These are phyloP conservation scores for Fusarium sp. DNA, from an alignment of 2,329 filamentous ascomycete species.

Conservation along the genomic window DNA sequence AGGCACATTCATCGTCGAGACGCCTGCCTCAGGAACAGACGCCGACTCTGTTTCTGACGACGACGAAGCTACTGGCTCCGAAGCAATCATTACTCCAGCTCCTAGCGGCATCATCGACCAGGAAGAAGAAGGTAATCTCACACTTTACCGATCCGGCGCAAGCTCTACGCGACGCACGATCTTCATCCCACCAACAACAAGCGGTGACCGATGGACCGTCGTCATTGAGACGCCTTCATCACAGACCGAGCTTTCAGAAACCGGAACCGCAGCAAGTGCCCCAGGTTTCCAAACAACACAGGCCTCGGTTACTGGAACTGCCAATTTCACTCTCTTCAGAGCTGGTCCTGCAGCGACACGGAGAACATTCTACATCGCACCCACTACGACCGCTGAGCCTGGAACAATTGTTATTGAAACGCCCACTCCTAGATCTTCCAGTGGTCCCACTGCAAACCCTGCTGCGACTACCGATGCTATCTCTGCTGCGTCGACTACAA, in stretches of 20 bases:
- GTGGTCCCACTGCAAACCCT: not conserved
- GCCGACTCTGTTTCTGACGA: not conserved
- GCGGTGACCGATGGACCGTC: slow-evolving; percentile 1
- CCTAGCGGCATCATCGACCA: not conserved
- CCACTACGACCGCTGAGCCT: not conserved
- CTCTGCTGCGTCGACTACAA: not conserved
- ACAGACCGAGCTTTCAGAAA: not conserved
- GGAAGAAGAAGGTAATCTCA: not conserved
- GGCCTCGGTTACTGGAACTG: not conserved
- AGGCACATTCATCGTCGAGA: slow-evolving; percentile 8
- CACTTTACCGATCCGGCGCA: slow-evolving; percentile 8
- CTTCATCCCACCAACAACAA: slow-evolving; percentile 14
- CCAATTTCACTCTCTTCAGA: slow-evolving; percentile 15
- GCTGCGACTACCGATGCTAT: not conserved
- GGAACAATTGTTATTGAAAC: slow-evolving; percentile 27
- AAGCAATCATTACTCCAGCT: not conserved
- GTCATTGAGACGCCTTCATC: slow-evolving; percentile 13
- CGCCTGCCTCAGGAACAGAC: not conserved
- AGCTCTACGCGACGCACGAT: not conserved
- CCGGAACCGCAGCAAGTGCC: not conserved
- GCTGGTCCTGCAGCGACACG: not conserved
- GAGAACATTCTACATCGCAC: not conserved
- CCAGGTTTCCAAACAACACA: slow-evolving; percentile 10
- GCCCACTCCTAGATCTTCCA: not conserved
- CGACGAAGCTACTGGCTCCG: not conserved